Percentiles rank a stretch among this genome's conserved stretches.
These are phyloP conservation scores for Elasticomyces elasticus DNA, from an alignment of 495 filamentous ascomycete species.

Conservation along the genomic window DNA sequence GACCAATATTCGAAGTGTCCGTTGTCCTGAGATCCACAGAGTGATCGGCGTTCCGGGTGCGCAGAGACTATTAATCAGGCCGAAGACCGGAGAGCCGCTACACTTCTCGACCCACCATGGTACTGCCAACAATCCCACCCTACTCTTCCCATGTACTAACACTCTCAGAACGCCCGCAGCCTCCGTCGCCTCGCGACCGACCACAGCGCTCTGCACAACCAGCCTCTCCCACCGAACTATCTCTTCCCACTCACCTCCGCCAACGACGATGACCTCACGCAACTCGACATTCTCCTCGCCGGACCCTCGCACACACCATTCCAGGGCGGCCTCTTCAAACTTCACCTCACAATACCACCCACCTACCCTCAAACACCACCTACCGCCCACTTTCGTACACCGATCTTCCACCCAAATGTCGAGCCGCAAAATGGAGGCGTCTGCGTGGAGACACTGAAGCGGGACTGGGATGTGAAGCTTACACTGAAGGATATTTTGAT, in stretches of 20 bases:
- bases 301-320: conserved; percentile 60
- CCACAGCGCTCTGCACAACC: conserved; percentile 48
- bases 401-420: conserved; percentile 66
- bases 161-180: conserved; percentile 37
- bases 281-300: conserved; percentile 48
- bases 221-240: conserved; percentile 56
- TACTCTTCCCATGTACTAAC: neutral
- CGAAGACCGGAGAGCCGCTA: neutral
- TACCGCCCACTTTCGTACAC: conserved; percentile 56
- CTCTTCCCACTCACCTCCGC: conserved; percentile 42
- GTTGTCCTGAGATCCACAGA: too few species aligned
- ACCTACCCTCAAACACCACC: conserved; percentile 57
- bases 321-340: conserved; percentile 47
- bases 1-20: neutral
- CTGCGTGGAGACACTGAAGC: conserved; percentile 63
- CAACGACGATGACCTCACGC: conserved; percentile 47
- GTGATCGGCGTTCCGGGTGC: too few species aligned
- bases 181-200: conserved; percentile 57
- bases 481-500: conserved; percentile 55
- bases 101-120: neutral
- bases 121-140: neutral
- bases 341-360: conserved; percentile 53
- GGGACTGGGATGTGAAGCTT: conserved; percentile 53
- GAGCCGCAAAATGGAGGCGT: conserved; percentile 56
- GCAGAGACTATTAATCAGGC: neutral